These are phyloP conservation scores for Citrus reticulata DNA, from an alignment of 345 rosid species.

Conservation along the genomic window DNA sequence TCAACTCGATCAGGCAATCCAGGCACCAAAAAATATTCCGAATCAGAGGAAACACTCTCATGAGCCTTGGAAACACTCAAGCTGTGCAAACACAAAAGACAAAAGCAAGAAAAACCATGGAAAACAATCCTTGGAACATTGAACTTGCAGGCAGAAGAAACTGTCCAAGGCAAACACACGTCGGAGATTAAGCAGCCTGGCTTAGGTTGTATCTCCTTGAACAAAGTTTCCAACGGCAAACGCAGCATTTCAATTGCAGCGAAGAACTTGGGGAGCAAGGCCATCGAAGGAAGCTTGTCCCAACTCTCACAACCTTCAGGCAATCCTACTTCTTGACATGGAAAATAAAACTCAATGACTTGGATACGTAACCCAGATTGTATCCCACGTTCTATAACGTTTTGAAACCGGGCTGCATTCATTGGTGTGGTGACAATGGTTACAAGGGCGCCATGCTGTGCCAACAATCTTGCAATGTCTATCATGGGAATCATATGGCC, in stretches of 20 bases:
- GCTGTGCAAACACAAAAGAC: background rate
- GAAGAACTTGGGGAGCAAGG: background rate
- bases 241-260: background rate
- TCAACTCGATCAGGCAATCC: background rate
- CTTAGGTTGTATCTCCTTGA: background rate
- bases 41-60: background rate
- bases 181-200: background rate
- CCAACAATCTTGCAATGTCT: background rate
- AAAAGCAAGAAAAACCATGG: background rate
- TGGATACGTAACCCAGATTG: background rate
- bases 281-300: background rate
- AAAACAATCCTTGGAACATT: background rate
- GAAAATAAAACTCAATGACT: background rate
- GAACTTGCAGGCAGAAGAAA: background rate
- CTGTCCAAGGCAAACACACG: background rate
- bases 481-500: background rate
- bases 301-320: background rate
- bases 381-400: background rate
- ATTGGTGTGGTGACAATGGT: background rate
- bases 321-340: background rate
- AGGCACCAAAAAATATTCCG: background rate
- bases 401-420: background rate
- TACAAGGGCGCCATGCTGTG: background rate
- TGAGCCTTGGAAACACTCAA: background rate
- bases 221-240: background rate